Evolutionary conservation across 805 yeast genomes (phyloP), one percentile per base, ranked within the genome.

Genomic region (Starmerella vaccinii): DNA sequence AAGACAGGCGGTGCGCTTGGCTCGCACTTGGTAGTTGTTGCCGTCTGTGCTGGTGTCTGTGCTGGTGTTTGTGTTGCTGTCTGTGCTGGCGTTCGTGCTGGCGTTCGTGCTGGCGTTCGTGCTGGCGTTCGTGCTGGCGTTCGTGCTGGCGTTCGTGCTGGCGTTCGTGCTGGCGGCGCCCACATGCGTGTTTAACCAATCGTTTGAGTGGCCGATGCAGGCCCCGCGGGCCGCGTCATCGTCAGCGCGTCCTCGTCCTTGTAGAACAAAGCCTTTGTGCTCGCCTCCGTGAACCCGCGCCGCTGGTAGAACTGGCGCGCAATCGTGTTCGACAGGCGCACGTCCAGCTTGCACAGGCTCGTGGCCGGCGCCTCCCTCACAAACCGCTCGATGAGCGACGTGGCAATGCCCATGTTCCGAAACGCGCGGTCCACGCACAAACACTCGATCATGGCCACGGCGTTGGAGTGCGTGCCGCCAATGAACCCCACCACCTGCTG

Each of bases 381-480:
- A 18, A 55, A 50, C 9, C 12, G 19, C 8, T 29, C 39, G 5
- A 50, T 22, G 12, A 55, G 55, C 30, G n/a, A 10, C 24, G 33
- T 15, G 6, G 52, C 58, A 16, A 37, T 19, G n/a, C 58, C 56
- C 8, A 15, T 45, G 9, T 49, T 30, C 13, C 56, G 50, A 19
- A 30, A 23, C 5, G 33, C 40, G 10, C n/a, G 26, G 37, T 46
- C 44, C 8, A 55, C 58, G 40, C 52, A 55, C 1, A 55, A 41
- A 10, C 47, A 24, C 24, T 53, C 58, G 16, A 55, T 32, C n/a
- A 49, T 23, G 8, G 32, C 19, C 16, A 21, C 23, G 12, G 18
- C 10, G 9, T 35, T 48, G 15, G 38, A n/a, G 6, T 16, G 21
- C 4, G 26, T 7, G 29, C 58, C 58, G 8, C 50, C 51, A 15